These are phyloP conservation scores for Globisporangium solare DNA, from an alignment of 352 stramenopile species.

Conservation along the genomic window DNA sequence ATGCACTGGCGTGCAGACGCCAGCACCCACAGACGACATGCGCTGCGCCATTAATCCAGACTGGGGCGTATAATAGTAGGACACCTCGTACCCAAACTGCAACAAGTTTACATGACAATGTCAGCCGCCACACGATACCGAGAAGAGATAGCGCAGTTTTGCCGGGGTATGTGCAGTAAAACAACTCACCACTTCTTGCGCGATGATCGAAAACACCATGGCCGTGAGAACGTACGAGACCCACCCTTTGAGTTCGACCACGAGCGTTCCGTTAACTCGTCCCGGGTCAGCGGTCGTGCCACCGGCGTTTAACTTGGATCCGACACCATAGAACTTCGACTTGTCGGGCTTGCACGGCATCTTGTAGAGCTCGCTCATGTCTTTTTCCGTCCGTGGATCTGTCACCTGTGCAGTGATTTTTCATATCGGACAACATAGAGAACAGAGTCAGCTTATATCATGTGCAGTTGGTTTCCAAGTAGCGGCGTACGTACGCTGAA, in stretches of 20 bases:
- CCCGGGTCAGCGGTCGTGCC: conserved; percentile 22
- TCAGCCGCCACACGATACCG: not conserved
- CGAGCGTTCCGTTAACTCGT: conserved; percentile 32
- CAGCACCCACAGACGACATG: conserved; percentile 23
- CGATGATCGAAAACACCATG: conserved; percentile 42
- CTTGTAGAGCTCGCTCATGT: conserved; percentile 24
- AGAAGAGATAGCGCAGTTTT: too few species aligned
- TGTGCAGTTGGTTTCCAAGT: too few species aligned
- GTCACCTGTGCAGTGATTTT: conserved; percentile 7
- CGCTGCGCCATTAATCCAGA: conserved; percentile 23
- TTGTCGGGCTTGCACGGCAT: conserved; percentile 18
- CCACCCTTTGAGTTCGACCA: conserved; percentile 42
- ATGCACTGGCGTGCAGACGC: conserved; percentile 25
- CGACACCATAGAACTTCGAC: conserved; percentile 32
- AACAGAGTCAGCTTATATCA: too few species aligned
- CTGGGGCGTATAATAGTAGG: conserved; percentile 22
- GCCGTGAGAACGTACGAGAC: conserved; percentile 30
- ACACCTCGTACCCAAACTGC: conserved; percentile 40
- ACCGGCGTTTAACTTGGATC: conserved; percentile 21
- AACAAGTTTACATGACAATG: too few species aligned
- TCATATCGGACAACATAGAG: conserved; percentile 3
- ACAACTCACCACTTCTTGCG: conserved; percentile 37
- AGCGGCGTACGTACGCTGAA: conserved; percentile 13
- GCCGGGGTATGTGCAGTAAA: too few species aligned
- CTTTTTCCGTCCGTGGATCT: conserved; percentile 22